phyloP scores from a whole-genome alignment of 192 early-diverging fungal genomes.

The Radiomyces spectabilis region DNA sequence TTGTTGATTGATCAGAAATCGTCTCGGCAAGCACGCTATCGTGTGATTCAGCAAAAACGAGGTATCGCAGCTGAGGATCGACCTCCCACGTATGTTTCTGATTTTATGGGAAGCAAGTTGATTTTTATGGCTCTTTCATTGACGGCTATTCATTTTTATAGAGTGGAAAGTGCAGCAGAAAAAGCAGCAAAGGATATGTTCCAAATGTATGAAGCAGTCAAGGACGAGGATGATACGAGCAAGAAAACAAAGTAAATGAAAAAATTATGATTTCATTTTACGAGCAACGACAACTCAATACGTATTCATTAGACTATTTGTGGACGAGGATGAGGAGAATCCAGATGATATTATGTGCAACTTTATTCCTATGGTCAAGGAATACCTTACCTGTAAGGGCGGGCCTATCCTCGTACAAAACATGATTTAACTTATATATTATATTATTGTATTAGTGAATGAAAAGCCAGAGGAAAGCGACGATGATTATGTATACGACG shows the following conservation, averaged over 20 bases:
- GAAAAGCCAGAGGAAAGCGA: slow-evolving; percentile 25
- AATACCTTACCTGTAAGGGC: slow-evolving; percentile 48
- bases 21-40: slow-evolving; percentile 34
- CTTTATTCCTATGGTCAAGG: slow-evolving; percentile 63
- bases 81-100: slow-evolving; percentile 17
- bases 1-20: too few relatives aligned
- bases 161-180: slow-evolving; percentile 29
- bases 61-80: slow-evolving; percentile 1
- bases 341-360: slow-evolving; percentile 52
- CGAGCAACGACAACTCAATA: too few relatives aligned
- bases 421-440: background rate
- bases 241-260: slow-evolving; percentile 35
- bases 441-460: slow-evolving; percentile 7
- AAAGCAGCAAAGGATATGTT: slow-evolving; percentile 36
- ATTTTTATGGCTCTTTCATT: too few relatives aligned
- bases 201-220: slow-evolving; percentile 62
- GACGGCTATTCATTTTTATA: slow-evolving; percentile 4
- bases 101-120: too few relatives aligned
- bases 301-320: slow-evolving; percentile 2
- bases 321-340: slow-evolving; percentile 21
- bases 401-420: background rate
- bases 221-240: slow-evolving; percentile 35
- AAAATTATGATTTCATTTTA: too few relatives aligned
- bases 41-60: slow-evolving; percentile 40
- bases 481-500: slow-evolving; percentile 71